Evolutionary conservation across 1,139 yeast species (phyloP), one percentile per base, ranked within the genome.

Genomic region (Casaregolazyma lundiana): DNA sequence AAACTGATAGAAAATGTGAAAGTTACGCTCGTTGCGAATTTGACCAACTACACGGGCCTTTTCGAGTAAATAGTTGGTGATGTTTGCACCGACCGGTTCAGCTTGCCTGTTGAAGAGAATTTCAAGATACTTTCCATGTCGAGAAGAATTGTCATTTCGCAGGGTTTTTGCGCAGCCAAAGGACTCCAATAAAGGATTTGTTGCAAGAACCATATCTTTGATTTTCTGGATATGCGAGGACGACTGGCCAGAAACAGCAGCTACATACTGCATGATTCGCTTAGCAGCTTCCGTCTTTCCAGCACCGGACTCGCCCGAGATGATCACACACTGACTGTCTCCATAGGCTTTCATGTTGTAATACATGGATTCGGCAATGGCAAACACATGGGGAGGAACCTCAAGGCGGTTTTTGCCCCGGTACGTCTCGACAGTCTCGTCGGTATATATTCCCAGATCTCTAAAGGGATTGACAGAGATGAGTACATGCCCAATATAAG

Each of bases 211-310:
- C 95, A 92, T 92, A 63, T 92, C 97, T 65, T 90, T 92, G 66
- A 92, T 90, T 59, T 81, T 81, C 53, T 86, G 80, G 61, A 94
- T 92, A 17, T 73, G 73, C 18, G 84, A 73, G 13, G 81, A 72
- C 2, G 75, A 67, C 21, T 74, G 66, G 17, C 81, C 83, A 2
- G 86, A 77, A 5, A 89, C 96, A 37, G 92, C 82, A 39, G 98
- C 96, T 58, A 94, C 86, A 64, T 94, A 94, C 66, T 94, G 97
- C 98, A 94, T 94, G 68, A 92, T 92, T 62, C 95, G 83, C 70
- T 92, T 92, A 35, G 98, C 98, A 16, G 98, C 97, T 68, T 92
- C 98, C 5, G 98, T 92, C 66, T 92, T 92, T 44, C 99, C 99
- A 2, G 99, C 98, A 52, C 99, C 99, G 1, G 97, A 88, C 66